Evolutionary conservation across 371 early-diverging fungal species (phyloP).

Genomic region (Mucor velutinosus): DNA sequence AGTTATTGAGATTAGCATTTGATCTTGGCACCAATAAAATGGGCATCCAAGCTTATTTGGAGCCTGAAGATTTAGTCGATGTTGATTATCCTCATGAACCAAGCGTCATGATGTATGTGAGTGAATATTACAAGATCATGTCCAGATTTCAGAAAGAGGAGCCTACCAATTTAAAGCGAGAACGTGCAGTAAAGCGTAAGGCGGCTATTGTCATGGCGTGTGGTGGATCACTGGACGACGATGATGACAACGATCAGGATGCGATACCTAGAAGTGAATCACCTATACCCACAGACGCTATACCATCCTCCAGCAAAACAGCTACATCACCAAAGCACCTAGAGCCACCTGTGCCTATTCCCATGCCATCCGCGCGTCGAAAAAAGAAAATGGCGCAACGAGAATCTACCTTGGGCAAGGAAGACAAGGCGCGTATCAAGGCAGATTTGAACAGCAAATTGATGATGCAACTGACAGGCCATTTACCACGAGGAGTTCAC

Average conservation of each 20-base stretch:
- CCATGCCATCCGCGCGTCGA: slow-evolving; percentile 38
- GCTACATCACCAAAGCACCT: background rate
- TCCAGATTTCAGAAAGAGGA: slow-evolving; percentile 30
- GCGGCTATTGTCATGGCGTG: slow-evolving; percentile 37
- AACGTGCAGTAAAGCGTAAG: slow-evolving; percentile 26
- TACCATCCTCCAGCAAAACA: background rate
- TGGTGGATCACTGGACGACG: slow-evolving; percentile 17
- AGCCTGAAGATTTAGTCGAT: slow-evolving; percentile 51
- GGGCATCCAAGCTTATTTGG: slow-evolving; percentile 44
- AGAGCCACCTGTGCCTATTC: slow-evolving; percentile 39
- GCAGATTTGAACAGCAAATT: slow-evolving; percentile 44
- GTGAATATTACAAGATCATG: slow-evolving; percentile 53
- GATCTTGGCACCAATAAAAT: slow-evolving; percentile 36
- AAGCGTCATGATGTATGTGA: slow-evolving; percentile 55
- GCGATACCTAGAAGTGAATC: slow-evolving; percentile 2
- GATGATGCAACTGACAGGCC: slow-evolving; percentile 50
- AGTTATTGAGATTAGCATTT: slow-evolving; percentile 39
- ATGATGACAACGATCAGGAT: background rate
- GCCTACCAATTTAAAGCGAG: slow-evolving; percentile 16
- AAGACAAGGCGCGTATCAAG: slow-evolving; percentile 49
- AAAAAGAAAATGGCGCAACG: slow-evolving; percentile 32
- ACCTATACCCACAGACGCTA: background rate
- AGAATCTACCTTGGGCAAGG: slow-evolving; percentile 40
- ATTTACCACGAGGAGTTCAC: slow-evolving; percentile 50
- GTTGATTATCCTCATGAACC: slow-evolving; percentile 54